Evolutionary conservation across 495 filamentous ascomycete species (phyloP), one percentile per base, ranked within the genome.

Genomic region (Neurospora africana): DNA sequence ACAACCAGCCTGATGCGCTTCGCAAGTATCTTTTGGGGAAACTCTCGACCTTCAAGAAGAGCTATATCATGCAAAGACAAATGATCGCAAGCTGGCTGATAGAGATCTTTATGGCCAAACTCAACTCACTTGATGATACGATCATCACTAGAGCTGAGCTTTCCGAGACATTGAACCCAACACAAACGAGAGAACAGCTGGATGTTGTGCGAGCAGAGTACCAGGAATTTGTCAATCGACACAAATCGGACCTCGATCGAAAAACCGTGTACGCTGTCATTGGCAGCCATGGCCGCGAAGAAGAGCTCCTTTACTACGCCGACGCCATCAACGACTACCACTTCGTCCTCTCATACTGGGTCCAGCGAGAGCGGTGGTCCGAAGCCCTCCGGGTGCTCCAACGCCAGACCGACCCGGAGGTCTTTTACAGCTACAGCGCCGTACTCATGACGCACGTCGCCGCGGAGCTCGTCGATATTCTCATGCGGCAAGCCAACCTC

Each of bases 1-100:
- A 91, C 73, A 89, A 90, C 47, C 92, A 98, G 78, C 91, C 91
- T 71, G 96, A 99, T 86, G 95, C 95, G 2, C 81, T 99, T 71
- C 88, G 96, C 35, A 95, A 91, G 77, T 99, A 98, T 78, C 87
- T 99, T 11, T 76, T 94, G 27, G 91, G 92, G 0, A 97, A 97
- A 81, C 84, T 99, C 21, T 84, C 87, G 21, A 91, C 86, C 30
- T 90, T 94, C 78, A 97, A 93, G 81, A 96, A 93, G 80, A 86
- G 90, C 19, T 89, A 88, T 9, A 82, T 90, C 27, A 99, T 98
- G 96, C 95, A 99, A 81, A 83, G 95, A 69, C 89, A 91, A 40
- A 97, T 99, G 94, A 90, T 98, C 71, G 91, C 95, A 33, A 93
- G 90, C 76, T 99, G 95, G 95, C 88, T 99, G 69, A 85, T 97